Base-by-base conservation (phyloP, 139 green algal species). In the Chlamydomonas schloesseri region DNA sequence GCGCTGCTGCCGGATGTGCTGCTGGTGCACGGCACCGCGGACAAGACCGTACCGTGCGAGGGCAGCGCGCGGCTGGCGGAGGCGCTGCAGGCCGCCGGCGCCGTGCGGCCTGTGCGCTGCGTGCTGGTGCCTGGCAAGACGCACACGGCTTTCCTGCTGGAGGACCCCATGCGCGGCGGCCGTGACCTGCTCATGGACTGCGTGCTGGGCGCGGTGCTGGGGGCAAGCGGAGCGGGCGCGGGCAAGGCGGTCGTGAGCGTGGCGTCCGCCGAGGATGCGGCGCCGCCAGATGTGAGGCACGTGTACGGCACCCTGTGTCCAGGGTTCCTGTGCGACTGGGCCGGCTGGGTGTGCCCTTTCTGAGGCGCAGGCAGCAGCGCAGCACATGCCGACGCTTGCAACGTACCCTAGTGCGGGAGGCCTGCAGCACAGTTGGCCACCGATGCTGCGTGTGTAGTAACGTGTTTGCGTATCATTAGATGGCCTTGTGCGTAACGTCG, bases 11-110 rank as follows among this genome's bases (percentile, higher is more conserved):
- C 95, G 21, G 82, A 86, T 18, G 65, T 96, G n/a, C 71, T 96
- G 67, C 90, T 98, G 64, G 88, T 98, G 75, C 96, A 98, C 79
- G 96, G 96, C 60, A 96, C 92, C 0, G 58, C 80, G 3, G 96
- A 98, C 87, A 95, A 95, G 73, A 94, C 90, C 8, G 95, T 97
- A 37, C 96, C 94, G 0, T 82, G 91, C n/a, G 87, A 90, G 55
- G 91, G 94, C 82, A 93, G 89, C 28, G 73, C 87, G 64, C 81
- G 92, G 67, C 94, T 97, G 36, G 42, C 77, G 60, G 76, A 90
- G 57, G 92, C 93, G 46, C 90, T 98, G 26, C 70, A 92, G 84
- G 71, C 85, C 34, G 67, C 73, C 28, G 83, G 90, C 72, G 71
- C 88, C 17, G 33, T 50, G 20, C 42, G 42, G 6, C 17, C 69